A percentile compares a stretch with the other conserved stretches of the same genome.
These are phyloP conservation scores for Claviceps maximensis DNA, from an alignment of 2,329 filamentous ascomycete species.

Conservation along the genomic window DNA sequence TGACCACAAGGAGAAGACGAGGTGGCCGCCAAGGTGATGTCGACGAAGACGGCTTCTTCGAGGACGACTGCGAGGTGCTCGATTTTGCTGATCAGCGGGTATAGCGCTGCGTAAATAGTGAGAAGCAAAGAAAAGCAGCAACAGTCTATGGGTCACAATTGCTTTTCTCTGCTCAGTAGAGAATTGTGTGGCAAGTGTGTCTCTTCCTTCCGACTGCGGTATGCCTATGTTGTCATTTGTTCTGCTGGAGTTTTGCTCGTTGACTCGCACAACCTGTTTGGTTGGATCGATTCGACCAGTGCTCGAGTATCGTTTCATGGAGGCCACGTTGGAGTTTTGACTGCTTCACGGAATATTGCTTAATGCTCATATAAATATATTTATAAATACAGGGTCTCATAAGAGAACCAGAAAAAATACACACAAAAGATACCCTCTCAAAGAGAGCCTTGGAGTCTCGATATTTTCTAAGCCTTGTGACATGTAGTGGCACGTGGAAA, in stretches of 20 bases:
- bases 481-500: too few relatives aligned
- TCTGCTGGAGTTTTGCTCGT: constrained; percentile 6
- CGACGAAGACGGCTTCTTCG: constrained; percentile 71
- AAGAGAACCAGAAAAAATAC: background rate
- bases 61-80: constrained; percentile 83
- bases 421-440: background rate
- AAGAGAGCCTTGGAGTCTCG: too few relatives aligned
- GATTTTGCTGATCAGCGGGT: constrained; percentile 69
- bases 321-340: constrained; percentile 5
- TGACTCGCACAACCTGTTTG: constrained; percentile 4
- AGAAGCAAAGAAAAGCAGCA: too few relatives aligned
- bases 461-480: too few relatives aligned
- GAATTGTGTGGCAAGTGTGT: too few relatives aligned
- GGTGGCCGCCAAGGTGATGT: constrained; percentile 32
- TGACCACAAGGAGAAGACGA: constrained; percentile 62
- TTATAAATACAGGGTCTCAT: constrained; percentile 6
- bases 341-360: background rate
- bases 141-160: too few relatives aligned
- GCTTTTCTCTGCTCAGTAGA: too few relatives aligned
- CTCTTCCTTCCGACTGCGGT: background rate
- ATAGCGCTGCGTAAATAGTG: constrained; percentile 18
- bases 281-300: constrained; percentile 2
- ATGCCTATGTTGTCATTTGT: background rate
- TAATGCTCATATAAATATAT: background rate
- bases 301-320: background rate